phyloP scores from a whole-genome alignment of 805 yeast species.

The Geotrichum ghanense region DNA sequence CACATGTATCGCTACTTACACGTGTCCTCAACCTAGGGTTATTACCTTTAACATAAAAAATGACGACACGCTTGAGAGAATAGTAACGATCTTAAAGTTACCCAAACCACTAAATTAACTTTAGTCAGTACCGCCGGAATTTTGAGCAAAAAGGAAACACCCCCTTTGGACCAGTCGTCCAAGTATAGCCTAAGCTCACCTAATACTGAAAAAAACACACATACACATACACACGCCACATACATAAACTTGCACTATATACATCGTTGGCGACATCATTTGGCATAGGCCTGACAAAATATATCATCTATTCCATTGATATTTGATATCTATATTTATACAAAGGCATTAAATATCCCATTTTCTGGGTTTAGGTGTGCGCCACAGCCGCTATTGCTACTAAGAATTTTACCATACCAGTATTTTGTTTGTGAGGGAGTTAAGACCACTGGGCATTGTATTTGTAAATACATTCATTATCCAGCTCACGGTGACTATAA shows the following conservation, averaged over 20 bases:
- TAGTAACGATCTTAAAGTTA: too few species aligned
- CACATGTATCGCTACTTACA: neutral
- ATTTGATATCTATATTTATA: neutral
- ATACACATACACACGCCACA: neutral
- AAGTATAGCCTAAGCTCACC: too few species aligned
- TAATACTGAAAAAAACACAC: neutral
- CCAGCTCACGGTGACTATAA: too few species aligned
- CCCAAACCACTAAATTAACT: neutral
- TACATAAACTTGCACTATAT: neutral
- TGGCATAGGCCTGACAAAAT: neutral
- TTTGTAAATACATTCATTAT: too few species aligned
- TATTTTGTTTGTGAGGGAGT: too few species aligned
- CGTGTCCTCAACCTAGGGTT: neutral
- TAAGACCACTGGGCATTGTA: too few species aligned
- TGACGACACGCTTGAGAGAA: neutral
- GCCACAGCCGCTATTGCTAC: too few species aligned
- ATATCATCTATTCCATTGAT: neutral
- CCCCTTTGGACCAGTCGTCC: too few species aligned
- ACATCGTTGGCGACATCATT: neutral
- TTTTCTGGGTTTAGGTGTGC: too few species aligned
- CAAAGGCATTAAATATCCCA: too few species aligned
- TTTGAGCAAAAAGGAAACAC: too few species aligned
- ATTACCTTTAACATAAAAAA: neutral
- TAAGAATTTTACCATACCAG: too few species aligned
- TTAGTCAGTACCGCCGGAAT: neutral